Base-by-base conservation (phyloP, 176 grass and related monocot species). In the Aechmea fasciata region DNA sequence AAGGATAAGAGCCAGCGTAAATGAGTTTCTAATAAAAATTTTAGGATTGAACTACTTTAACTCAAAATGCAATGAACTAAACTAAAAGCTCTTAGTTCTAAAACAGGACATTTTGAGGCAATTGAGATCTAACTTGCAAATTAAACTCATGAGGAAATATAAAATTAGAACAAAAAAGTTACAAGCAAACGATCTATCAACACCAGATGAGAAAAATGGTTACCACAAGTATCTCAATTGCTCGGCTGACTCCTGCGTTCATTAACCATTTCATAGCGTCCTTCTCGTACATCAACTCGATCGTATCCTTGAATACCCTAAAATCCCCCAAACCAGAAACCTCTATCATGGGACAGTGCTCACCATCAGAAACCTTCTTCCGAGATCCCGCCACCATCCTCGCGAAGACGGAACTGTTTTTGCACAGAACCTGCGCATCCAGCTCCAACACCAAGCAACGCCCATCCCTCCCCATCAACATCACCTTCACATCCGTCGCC, bases 141-240 rank as follows among this genome's bases (percentile, higher is more conserved):
- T 2, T 17, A 59, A 59, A 17, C 54, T 8, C 7, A 59, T 9
- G 48, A 67, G 48, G 69, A 73, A 67, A 13, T 47, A 28, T 70
- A 67, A 41, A 53, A 14, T 25, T 77, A 52, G 29, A 61, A 64
- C 4, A 51, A 1, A 50, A 11, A 25, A 2, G 57, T 7, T 41
- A 41, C 5, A 11, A 26, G 2, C 18, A 65, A 64, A 28, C 1
- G 2, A 66, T 4, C 17, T 33, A 17, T 72, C 20, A 55, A 41
- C 22, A 11, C 17, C 64, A 67, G 14, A 68, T 11, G 33, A 17
- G 5, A 12, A 81, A 51, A 66, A 65, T 81, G 70, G 73, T 87
- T 28, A 91, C 92, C 92, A 87, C 88, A 54, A 96, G 85, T 78
- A 96, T 81, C 50, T 71, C 71, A 63, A 91, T 81, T 72, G 83